Percentiles rank a stretch among this genome's conserved stretches.
These are phyloP conservation scores for Tylopilus orsonianus DNA, from an alignment of 1,284 basidiomycete genomes.

Conservation along the genomic window DNA sequence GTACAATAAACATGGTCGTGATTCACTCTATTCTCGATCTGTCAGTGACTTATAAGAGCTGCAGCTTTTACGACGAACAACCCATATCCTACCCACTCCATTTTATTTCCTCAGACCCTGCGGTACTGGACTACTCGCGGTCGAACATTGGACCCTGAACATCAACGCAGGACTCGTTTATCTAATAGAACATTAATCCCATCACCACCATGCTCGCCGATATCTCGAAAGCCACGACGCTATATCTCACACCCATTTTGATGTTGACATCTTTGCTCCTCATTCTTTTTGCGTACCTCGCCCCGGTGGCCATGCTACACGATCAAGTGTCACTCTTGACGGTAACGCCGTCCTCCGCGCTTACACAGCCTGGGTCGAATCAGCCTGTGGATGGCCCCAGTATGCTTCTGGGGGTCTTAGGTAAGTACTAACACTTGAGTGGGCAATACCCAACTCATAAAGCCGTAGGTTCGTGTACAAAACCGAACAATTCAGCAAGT, in stretches of 20 bases:
- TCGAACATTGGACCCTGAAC: conserved; percentile 4
- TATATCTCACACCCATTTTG: conserved; percentile 69
- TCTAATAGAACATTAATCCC: conserved; percentile 2
- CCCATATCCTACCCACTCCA: background rate
- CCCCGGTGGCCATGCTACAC: conserved; percentile 60
- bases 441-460: conserved; percentile 4
- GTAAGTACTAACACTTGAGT: conserved; percentile 36
- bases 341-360: conserved; percentile 55
- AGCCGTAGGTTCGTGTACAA: conserved; percentile 65
- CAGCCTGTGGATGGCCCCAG: conserved; percentile 66
- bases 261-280: conserved; percentile 65
- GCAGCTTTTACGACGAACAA: conserved; percentile 2
- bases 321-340: conserved; percentile 63
- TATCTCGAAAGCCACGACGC: conserved; percentile 65
- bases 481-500: conserved; percentile 45
- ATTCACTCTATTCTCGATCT: no score
- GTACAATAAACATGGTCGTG: conserved; percentile 24
- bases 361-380: conserved; percentile 44
- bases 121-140: conserved; percentile 28
- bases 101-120: conserved; percentile 8
- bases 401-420: conserved; percentile 64
- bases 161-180: conserved; percentile 22
- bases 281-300: conserved; percentile 61
- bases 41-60: conserved; percentile 20
- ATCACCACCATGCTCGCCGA: conserved; percentile 47